A percentile compares a stretch with the other conserved stretches of the same genome.
phyloP scores from a whole-genome alignment of 2,329 filamentous ascomycete genomes.

The Sclerotiophoma versabilis region DNA sequence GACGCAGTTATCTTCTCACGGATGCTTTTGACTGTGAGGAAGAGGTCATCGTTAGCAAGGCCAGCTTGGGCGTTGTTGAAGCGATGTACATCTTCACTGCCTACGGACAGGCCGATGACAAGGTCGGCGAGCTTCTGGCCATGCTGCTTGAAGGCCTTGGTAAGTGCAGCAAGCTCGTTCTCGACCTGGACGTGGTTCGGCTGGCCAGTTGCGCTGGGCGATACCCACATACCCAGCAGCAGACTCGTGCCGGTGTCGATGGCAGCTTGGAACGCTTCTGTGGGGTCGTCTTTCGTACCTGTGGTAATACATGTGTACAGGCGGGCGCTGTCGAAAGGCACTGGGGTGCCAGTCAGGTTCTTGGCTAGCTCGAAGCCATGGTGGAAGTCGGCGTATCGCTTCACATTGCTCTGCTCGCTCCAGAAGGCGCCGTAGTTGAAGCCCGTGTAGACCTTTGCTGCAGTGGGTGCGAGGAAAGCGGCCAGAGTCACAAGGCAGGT shows the following conservation, averaged over 20 bases:
- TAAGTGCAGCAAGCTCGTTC: slow-evolving; percentile 42
- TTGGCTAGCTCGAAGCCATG: slow-evolving; percentile 32
- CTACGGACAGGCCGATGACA: slow-evolving; percentile 47
- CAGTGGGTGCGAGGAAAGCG: slow-evolving; percentile 13
- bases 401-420: slow-evolving; percentile 20
- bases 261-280: slow-evolving; percentile 54
- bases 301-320: slow-evolving; percentile 70
- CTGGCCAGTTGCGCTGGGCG: slow-evolving; percentile 15
- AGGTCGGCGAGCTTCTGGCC: slow-evolving; percentile 59
- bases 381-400: slow-evolving; percentile 32
- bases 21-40: slow-evolving; percentile 58
- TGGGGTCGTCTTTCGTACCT: slow-evolving; percentile 61
- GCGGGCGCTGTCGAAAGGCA: slow-evolving; percentile 71
- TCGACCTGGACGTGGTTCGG: slow-evolving; percentile 51
- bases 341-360: slow-evolving; percentile 43
- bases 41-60: slow-evolving; percentile 68
- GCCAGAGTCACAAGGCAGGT: neutral
- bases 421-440: slow-evolving; percentile 43
- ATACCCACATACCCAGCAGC: slow-evolving; percentile 44
- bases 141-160: slow-evolving; percentile 40
- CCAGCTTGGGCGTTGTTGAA: slow-evolving; percentile 59
- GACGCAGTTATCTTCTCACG: slow-evolving; percentile 64
- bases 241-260: slow-evolving; percentile 42
- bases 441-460: slow-evolving; percentile 31
- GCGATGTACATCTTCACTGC: slow-evolving; percentile 66